Evolutionary conservation across 225 moss, liverwort and hornwort species (phyloP), one percentile per base, ranked within the genome.

Genomic region (Antitrichia curtipendula): DNA sequence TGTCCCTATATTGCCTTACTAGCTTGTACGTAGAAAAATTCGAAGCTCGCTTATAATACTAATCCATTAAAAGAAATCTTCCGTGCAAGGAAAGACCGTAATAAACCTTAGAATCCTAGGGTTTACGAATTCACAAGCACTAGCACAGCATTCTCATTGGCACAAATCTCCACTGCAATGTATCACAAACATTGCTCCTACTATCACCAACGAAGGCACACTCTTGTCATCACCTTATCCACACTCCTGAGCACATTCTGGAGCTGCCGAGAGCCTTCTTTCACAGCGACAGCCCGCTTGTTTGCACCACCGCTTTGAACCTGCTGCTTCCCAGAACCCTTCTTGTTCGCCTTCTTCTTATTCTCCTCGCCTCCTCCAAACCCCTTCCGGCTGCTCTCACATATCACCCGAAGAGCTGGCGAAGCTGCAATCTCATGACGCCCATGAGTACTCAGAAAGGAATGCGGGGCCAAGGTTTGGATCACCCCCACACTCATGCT

Each of bases 201-300:
- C 49, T 40, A 52, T 61, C 49, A 62, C 49, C 63, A 79, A 57
- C 57, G 47, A 32, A 89, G 8, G 61, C 20, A 17, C n/a, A 61
- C 34, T 40, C 49, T 75, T 78, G 17, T 36, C 36, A 34, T 63
- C 80, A 96, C 97, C 91, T 94, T 95, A 89, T 97, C 94, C 87
- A 97, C 93, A 87, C 91, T 93, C 74, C 95, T 89, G 78, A 97
- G 93, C 62, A 96, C 93, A 93, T 91, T 95, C 71, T 91, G 87
- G 43, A 97, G 91, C 87, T 92, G 92, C 54, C 78, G 90, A 43
- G 97, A 94, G 10, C 92, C 93, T 61, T 93, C 93, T 80, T 88
- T 92, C 81, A 93, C 92, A 9, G 91, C 83, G 2, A 92, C 87
- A 9, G 94, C 92, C 32, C 94, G 91, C 85, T 90, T 94, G 49